These are phyloP conservation scores for Hirsutella thompsonii DNA, from an alignment of 2,329 filamentous ascomycete species.

Conservation along the genomic window DNA sequence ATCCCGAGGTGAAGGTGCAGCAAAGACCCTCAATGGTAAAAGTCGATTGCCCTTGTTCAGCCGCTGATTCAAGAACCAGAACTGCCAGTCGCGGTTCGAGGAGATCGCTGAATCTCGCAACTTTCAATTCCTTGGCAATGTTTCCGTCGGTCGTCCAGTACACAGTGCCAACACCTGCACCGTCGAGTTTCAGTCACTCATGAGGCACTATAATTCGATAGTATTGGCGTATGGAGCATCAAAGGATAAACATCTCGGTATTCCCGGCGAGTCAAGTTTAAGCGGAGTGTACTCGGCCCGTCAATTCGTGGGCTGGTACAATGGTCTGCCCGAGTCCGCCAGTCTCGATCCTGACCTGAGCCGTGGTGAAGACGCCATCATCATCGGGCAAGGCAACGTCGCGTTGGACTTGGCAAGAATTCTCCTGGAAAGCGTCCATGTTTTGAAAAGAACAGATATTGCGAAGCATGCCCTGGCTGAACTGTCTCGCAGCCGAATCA, in stretches of 20 bases:
- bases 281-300: conserved; percentile 75
- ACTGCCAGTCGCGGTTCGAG: conserved; percentile 87
- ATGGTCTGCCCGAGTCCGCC: conserved; percentile 76
- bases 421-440: conserved; percentile 62
- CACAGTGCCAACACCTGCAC: conserved; percentile 27
- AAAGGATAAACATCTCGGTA: conserved; percentile 63
- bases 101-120: conserved; percentile 71
- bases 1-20: conserved; percentile 91
- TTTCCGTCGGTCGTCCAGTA: conserved; percentile 53
- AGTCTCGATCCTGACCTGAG: conserved; percentile 60
- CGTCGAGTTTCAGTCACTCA: conserved; percentile 55
- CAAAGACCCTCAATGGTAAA: neutral
- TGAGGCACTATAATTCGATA: conserved; percentile 80
- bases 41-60: conserved; percentile 3
- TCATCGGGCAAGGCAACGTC: conserved; percentile 93
- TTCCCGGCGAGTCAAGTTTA: conserved; percentile 65
- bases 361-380: conserved; percentile 65
- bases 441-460: conserved; percentile 74
- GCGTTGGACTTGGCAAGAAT: conserved; percentile 88
- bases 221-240: conserved; percentile 89
- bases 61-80: conserved; percentile 35
- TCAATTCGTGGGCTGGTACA: conserved; percentile 97
- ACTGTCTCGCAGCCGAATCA: conserved; percentile 60
- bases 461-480: conserved; percentile 68
- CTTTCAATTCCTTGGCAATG: conserved; percentile 87